These are phyloP conservation scores for Quercus robur DNA, from an alignment of 306 rosid genomes.

Conservation along the genomic window DNA sequence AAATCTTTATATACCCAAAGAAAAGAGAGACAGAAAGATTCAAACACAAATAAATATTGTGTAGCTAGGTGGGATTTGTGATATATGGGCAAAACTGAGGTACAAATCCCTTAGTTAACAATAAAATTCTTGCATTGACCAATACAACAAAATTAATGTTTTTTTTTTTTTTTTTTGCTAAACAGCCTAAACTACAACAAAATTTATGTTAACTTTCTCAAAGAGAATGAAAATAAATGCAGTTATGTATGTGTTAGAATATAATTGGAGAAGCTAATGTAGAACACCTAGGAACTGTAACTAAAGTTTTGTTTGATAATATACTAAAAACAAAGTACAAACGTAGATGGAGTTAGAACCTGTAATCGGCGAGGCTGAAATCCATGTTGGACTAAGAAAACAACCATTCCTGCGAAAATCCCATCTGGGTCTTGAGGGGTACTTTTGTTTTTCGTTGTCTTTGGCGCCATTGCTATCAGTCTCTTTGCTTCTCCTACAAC, in stretches of 20 bases:
- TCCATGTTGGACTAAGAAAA: constrained; percentile 57
- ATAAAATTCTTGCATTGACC: too few species aligned
- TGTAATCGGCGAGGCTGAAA: constrained; percentile 78
- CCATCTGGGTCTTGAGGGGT: constrained; percentile 41
- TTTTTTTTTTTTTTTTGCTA: too few species aligned
- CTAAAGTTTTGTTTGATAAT: too few species aligned
- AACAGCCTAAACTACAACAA: too few species aligned
- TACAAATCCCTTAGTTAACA: too few species aligned
- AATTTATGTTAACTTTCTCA: too few species aligned
- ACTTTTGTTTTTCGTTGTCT: constrained; percentile 34
- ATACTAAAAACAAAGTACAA: background rate
- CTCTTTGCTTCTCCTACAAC: constrained; percentile 2
- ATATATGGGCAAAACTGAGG: background rate
- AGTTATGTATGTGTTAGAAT: too few species aligned
- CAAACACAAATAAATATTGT: background rate
- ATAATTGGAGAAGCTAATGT: too few species aligned
- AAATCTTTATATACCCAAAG: constrained; percentile 40
- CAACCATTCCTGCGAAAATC: constrained; percentile 63
- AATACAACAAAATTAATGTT: too few species aligned
- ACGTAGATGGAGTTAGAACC: constrained; percentile 22
- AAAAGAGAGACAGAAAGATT: background rate
- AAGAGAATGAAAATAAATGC: too few species aligned
- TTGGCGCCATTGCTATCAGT: constrained; percentile 63
- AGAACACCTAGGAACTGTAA: too few species aligned
- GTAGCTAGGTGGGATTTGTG: constrained; percentile 2